Conservation (phyloP, 139 green algal genomes). For the Micractinium sp. region DNA sequence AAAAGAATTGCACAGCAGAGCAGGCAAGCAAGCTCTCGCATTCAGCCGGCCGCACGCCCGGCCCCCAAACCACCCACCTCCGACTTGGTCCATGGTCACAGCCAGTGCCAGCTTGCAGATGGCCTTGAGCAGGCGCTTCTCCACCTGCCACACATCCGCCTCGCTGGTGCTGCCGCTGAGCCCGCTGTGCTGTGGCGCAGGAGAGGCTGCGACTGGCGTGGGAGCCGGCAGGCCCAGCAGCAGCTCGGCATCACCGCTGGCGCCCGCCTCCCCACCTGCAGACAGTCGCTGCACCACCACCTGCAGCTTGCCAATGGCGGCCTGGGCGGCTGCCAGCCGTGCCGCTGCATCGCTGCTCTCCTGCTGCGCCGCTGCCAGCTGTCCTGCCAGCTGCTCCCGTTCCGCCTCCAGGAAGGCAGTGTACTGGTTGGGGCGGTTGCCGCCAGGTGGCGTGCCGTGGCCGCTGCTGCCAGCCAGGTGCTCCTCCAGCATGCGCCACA, state of each 20-base stretch:
- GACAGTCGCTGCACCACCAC: conserved; percentile 14
- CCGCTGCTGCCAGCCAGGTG: conserved; percentile 7
- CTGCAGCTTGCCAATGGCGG: conserved; percentile 17
- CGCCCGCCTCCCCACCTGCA: background rate
- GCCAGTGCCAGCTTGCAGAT: conserved; percentile 50
- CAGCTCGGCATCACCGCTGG: background rate
- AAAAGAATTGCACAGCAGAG: no score
- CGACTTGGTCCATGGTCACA: conserved; percentile 50
- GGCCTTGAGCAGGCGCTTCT: conserved; percentile 38
- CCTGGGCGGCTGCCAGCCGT: conserved; percentile 14
- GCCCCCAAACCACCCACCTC: background rate
- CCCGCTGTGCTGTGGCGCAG: conserved; percentile 11
- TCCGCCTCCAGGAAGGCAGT: conserved; percentile 3
- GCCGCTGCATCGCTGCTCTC: background rate
- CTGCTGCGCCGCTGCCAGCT: conserved; percentile 11
- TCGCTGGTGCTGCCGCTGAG: background rate
- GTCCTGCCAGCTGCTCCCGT: background rate
- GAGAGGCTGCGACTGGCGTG: background rate
- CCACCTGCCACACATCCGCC: conserved; percentile 17
- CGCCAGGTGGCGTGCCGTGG: no score
- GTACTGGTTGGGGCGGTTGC: conserved; percentile 27
- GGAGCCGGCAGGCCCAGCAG: background rate
- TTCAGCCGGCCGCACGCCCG: background rate
- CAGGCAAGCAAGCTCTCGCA: no score
- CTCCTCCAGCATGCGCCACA: conserved; percentile 27